A percentile compares a stretch with the other conserved stretches of the same genome.
phyloP scores from a whole-genome alignment of 768 basidiomycete species.

The Coprinopsis strossmayeri region DNA sequence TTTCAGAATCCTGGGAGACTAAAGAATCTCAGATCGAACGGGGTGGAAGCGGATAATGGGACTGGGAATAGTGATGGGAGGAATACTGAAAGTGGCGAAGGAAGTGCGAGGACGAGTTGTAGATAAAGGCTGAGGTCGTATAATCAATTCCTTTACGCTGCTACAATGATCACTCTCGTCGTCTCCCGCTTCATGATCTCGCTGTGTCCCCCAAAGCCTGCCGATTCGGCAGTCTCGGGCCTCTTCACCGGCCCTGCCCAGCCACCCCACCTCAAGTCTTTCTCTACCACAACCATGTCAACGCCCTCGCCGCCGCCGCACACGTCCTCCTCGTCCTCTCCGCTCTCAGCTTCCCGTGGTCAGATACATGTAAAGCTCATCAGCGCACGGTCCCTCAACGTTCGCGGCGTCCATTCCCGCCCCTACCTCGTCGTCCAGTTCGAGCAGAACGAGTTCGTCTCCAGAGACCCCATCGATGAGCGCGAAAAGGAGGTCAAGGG shows the following conservation, averaged over 20 bases:
- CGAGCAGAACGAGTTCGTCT: conserved; percentile 98
- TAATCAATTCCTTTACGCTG: conserved; percentile 29
- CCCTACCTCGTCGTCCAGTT: conserved; percentile 98
- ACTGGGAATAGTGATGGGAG: conserved; percentile 56
- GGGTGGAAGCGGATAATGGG: conserved; percentile 44
- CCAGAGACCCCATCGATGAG: conserved; percentile 81
- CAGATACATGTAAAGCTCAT: conserved; percentile 97
- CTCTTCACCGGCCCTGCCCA: conserved; percentile 14
- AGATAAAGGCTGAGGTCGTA: background rate
- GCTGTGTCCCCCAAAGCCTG: too few relatives aligned
- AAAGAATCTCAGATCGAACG: conserved; percentile 44
- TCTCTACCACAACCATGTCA: conserved; percentile 27
- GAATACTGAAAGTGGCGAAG: conserved; percentile 40
- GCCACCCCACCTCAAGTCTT: conserved; percentile 35
- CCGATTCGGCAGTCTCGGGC: too few relatives aligned
- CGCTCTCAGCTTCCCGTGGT: conserved; percentile 39
- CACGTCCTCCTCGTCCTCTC: conserved; percentile 23
- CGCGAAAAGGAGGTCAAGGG: conserved; percentile 87
- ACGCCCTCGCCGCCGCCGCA: too few relatives aligned
- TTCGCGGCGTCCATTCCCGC: conserved; percentile 54
- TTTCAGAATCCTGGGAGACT: background rate
- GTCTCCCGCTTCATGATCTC: background rate
- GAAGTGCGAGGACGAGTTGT: conserved; percentile 25
- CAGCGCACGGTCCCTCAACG: conserved; percentile 77
- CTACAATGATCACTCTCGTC: background rate